Conservation (phyloP, 495 filamentous ascomycete genomes). For the Aspergillus indologenus region DNA sequence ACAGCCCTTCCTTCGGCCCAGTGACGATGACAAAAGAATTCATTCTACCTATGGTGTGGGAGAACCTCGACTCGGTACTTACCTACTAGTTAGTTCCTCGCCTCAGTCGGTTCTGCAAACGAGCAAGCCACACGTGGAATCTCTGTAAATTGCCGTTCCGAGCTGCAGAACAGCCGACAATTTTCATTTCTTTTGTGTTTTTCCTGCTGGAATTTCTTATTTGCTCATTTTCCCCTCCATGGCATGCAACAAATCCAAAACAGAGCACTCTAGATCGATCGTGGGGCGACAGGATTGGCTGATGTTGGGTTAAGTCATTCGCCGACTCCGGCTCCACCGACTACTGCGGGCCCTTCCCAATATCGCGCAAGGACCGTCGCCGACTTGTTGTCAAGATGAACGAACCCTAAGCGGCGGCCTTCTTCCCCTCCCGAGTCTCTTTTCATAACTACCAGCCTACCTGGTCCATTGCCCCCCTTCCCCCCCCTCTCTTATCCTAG, state of each 20-base stretch:
- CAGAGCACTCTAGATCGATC: not conserved
- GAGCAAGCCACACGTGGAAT: not conserved
- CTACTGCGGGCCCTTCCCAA: not conserved
- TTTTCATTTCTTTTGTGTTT: too few relatives aligned
- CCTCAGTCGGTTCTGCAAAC: not conserved
- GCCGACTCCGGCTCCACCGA: not conserved
- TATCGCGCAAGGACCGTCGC: not conserved
- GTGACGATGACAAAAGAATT: too few relatives aligned
- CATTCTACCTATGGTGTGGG: not conserved
- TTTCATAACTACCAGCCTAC: not conserved
- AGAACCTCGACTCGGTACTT: not conserved
- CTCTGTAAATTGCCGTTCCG: not conserved
- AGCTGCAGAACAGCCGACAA: not conserved
- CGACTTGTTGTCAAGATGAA: not conserved
- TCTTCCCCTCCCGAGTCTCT: not conserved
- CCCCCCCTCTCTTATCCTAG: too few relatives aligned
- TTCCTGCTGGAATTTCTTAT: too few relatives aligned
- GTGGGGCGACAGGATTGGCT: not conserved
- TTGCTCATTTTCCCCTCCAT: not conserved
- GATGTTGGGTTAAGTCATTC: not conserved
- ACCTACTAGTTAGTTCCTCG: not conserved
- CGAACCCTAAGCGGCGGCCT: not conserved
- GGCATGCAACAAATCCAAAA: not conserved
- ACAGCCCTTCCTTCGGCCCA: not conserved
- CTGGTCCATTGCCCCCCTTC: not conserved